Evolutionary conservation across 306 rosid species (phyloP).

Genomic region (Castanea sativa): DNA sequence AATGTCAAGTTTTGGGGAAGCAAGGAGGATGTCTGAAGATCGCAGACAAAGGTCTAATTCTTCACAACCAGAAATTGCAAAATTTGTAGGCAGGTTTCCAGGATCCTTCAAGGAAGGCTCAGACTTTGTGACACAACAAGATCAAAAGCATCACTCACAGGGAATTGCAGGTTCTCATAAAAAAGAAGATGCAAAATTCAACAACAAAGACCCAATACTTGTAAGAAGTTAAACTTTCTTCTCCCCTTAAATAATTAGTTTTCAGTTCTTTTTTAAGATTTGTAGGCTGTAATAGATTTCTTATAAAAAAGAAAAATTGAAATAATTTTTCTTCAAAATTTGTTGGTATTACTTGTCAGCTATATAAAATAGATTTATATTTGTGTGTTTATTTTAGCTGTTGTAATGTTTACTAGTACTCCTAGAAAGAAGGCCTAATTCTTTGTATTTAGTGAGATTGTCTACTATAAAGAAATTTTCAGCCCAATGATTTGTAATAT

Average conservation of each 20-base stretch:
- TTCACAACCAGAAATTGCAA: conserved; percentile 67
- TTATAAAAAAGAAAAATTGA: neutral
- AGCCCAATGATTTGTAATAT: neutral
- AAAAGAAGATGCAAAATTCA: conserved; percentile 63
- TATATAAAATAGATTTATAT: neutral
- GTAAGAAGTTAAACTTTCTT: conserved; percentile 49
- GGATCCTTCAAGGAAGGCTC: conserved; percentile 92
- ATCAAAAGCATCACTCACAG: conserved; percentile 62
- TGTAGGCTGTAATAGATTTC: neutral
- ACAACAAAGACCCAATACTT: conserved; percentile 70
- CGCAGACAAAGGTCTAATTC: conserved; percentile 75
- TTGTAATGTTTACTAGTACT: neutral
- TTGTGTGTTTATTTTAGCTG: neutral
- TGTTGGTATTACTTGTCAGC: neutral
- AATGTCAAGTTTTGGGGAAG: conserved; percentile 79
- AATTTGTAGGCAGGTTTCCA: conserved; percentile 75
- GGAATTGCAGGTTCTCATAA: conserved; percentile 38
- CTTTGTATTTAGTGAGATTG: neutral
- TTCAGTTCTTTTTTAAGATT: neutral
- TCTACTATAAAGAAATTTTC: neutral
- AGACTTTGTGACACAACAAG: conserved; percentile 49
- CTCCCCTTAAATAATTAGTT: neutral
- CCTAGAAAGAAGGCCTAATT: neutral
- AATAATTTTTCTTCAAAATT: neutral
- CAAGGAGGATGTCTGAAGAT: conserved; percentile 88